Percentiles rank a stretch among this genome's conserved stretches.
Conservation (phyloP, 495 filamentous ascomycete species). For the Chaetomium tenue region DNA sequence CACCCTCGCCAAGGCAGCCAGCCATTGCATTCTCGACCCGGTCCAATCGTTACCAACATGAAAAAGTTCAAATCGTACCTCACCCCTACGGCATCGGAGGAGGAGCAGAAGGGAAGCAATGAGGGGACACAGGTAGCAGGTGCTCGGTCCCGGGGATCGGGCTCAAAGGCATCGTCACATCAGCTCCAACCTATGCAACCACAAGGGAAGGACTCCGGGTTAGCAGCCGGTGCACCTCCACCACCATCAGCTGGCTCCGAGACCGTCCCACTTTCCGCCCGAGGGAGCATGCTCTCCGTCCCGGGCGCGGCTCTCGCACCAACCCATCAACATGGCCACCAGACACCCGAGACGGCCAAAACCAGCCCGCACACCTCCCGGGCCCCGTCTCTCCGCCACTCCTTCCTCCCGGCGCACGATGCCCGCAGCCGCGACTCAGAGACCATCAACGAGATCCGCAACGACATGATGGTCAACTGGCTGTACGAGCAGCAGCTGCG, state of each 20-base stretch:
- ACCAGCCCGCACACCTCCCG: slow-evolving; percentile 16
- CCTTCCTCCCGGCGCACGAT: slow-evolving; percentile 49
- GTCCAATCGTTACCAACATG: slow-evolving; percentile 28
- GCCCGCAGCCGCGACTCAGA: slow-evolving; percentile 43
- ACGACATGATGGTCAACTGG: slow-evolving; percentile 81
- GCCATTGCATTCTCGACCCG: background rate
- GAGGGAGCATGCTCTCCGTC: slow-evolving; percentile 22
- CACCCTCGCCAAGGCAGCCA: slow-evolving; percentile 9
- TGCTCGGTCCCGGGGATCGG: background rate
- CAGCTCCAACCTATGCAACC: slow-evolving; percentile 19
- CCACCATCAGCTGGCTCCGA: slow-evolving; percentile 9
- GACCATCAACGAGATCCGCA: slow-evolving; percentile 52
- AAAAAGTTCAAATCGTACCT: slow-evolving; percentile 32
- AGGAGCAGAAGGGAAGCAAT: slow-evolving; percentile 8
- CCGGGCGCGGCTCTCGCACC: background rate
- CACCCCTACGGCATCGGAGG: slow-evolving; percentile 18
- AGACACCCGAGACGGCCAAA: slow-evolving; percentile 18
- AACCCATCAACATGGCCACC: background rate
- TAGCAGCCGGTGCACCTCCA: background rate
- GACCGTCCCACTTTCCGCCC: background rate
- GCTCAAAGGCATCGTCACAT: slow-evolving; percentile 17
- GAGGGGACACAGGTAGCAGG: slow-evolving; percentile 10
- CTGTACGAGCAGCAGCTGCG: slow-evolving; percentile 71
- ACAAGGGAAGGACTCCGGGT: background rate
- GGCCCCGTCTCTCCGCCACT: slow-evolving; percentile 29